phyloP scores from a whole-genome alignment of 352 stramenopile genomes.

The Pythium plurisporium region DNA sequence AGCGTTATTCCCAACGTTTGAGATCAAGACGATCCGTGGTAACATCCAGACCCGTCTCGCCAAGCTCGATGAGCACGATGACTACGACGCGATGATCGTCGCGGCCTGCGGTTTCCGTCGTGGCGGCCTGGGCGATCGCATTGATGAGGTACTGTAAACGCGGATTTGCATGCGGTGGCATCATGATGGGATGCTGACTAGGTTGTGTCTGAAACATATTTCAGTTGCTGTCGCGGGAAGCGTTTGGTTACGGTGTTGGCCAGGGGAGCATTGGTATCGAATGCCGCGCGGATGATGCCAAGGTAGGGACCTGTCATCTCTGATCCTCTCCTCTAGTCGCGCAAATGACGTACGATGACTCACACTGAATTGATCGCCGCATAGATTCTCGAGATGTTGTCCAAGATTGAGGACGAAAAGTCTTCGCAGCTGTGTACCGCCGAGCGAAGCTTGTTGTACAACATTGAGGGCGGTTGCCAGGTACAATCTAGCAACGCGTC shows the following conservation, averaged over 20 bases:
- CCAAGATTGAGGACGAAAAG: slow-evolving; percentile 69
- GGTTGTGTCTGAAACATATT: background rate
- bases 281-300: slow-evolving; percentile 59
- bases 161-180: background rate
- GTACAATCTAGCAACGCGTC: slow-evolving; percentile 12
- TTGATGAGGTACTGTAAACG: slow-evolving; percentile 45
- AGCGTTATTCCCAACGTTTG: slow-evolving; percentile 60
- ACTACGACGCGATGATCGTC: slow-evolving; percentile 87
- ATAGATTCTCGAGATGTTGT: slow-evolving; percentile 74
- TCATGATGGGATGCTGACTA: background rate
- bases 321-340: background rate
- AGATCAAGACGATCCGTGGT: slow-evolving; percentile 82
- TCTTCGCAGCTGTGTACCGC: slow-evolving; percentile 77
- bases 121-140: slow-evolving; percentile 59
- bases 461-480: slow-evolving; percentile 84
- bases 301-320: slow-evolving; percentile 26
- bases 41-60: slow-evolving; percentile 86
- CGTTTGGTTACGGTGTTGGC: slow-evolving; percentile 80
- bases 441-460: slow-evolving; percentile 77
- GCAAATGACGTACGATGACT: too few species aligned
- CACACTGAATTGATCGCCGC: background rate
- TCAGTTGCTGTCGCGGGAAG: slow-evolving; percentile 53
- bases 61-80: slow-evolving; percentile 80
- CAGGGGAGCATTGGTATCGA: slow-evolving; percentile 87
- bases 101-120: slow-evolving; percentile 79